Evolutionary conservation across 371 early-diverging fungal species (phyloP), one percentile per base, ranked within the genome.

Genomic region (Mortierella sp.): DNA sequence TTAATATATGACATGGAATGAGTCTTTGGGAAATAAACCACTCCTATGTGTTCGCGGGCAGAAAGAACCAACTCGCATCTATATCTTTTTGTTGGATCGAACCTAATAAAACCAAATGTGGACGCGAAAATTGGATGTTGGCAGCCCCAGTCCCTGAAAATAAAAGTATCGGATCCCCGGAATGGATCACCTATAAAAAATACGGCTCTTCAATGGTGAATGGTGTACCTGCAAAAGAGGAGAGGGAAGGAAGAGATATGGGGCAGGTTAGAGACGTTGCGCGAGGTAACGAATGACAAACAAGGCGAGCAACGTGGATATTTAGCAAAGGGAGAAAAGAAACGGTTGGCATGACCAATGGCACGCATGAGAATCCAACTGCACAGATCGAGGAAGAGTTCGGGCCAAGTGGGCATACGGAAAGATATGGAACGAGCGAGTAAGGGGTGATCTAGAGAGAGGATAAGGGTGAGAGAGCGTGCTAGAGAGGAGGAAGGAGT

Each of bases 361-460:
- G 13, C 11, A n/a, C 24, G 63, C n/a, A 52, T 38, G 55, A 7
- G 21, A 70, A 21, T 38, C 5, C 42, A 38, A 38, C 42, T 38
- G 7, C 14, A 70, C 28, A 21, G 28, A 75, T 38, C 10, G 77
- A 52, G 71, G 52, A 57, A 11, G 74, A 72, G 54, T 72, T 60
- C 26, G 50, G 47, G 72, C 42, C 26, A 54, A n/a, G 47, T 48
- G 38, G 74, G 34, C 68, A 45, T 55, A 19, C 79, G 79, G 79
- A 74, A 70, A 45, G 79, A 74, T 57, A 31, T 70, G 79, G 70
- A 45, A 44, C 31, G 42, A 44, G 55, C n/a, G n/a, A n/a, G n/a
- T 34, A 52, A 50, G 50, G 38, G n/a, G 54, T 9, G 24, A 57
- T 65, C 10, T n/a, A 38, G 70, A 10, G 34, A n/a, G 38, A 34